Evolutionary conservation across 495 filamentous ascomycete genomes (phyloP).

Genomic region (Penicillium pulvis): DNA sequence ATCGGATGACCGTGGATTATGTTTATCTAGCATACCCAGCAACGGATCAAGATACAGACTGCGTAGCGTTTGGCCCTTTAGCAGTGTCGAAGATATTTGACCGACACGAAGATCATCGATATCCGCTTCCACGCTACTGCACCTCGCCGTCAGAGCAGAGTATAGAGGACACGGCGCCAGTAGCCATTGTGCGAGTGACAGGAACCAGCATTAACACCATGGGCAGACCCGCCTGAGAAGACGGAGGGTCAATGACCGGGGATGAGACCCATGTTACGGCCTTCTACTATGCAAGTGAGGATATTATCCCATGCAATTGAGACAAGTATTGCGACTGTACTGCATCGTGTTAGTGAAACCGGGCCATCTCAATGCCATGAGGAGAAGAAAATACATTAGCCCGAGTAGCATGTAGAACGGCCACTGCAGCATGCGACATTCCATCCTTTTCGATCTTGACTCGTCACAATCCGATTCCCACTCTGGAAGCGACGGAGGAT

Average conservation of each 20-base stretch:
- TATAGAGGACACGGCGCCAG: constrained; percentile 56
- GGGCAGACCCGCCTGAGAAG: constrained; percentile 8
- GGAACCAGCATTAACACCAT: constrained; percentile 16
- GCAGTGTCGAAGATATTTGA: constrained; percentile 6
- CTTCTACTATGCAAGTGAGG: neutral
- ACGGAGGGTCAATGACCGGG: constrained; percentile 4
- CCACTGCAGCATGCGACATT: too few species aligned
- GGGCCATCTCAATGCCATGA: too few species aligned
- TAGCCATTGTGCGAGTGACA: constrained; percentile 75
- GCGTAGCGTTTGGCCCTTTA: constrained; percentile 37
- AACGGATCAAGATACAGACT: constrained; percentile 68
- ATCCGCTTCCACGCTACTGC: constrained; percentile 73
- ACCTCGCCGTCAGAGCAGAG: constrained; percentile 52
- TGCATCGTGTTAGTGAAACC: too few species aligned
- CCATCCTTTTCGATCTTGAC: too few species aligned
- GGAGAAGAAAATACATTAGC: too few species aligned
- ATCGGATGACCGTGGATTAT: constrained; percentile 3
- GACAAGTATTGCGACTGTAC: neutral
- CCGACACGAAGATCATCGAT: constrained; percentile 61
- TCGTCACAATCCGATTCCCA: too few species aligned
- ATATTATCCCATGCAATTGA: neutral
- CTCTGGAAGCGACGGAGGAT: too few species aligned
- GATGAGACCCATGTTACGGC: neutral
- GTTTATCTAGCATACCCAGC: constrained; percentile 32
- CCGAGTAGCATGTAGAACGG: too few species aligned